Percentiles rank a stretch among this genome's conserved stretches.
These are phyloP conservation scores for Colletotrichum lentis DNA, from an alignment of 2,329 filamentous ascomycete genomes.

Conservation along the genomic window DNA sequence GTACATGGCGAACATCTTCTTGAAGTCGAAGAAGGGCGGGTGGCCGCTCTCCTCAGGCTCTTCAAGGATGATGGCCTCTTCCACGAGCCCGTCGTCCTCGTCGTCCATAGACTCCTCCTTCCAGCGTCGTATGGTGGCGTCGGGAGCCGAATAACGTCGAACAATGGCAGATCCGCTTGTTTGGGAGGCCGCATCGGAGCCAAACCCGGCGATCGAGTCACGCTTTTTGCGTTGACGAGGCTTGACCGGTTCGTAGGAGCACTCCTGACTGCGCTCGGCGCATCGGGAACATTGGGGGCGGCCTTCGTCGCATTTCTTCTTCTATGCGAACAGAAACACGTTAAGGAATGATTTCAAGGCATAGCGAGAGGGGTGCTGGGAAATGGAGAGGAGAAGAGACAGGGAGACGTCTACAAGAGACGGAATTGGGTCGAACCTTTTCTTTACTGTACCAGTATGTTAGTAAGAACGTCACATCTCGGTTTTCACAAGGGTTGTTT, in stretches of 20 bases:
- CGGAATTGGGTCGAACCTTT: slow-evolving; percentile 53
- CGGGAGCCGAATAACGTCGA: slow-evolving; percentile 27
- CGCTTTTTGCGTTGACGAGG: slow-evolving; percentile 51
- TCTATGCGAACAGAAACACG: slow-evolving; percentile 48
- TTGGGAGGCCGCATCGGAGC: slow-evolving; percentile 27
- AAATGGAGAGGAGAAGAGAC: neutral
- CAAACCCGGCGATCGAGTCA: slow-evolving; percentile 39
- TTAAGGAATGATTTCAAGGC: neutral
- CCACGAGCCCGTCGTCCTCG: slow-evolving; percentile 20
- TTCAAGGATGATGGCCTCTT: slow-evolving; percentile 33
- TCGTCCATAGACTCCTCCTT: slow-evolving; percentile 28
- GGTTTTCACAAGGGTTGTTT: neutral
- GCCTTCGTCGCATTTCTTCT: slow-evolving; percentile 66
- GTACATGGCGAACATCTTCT: slow-evolving; percentile 27
- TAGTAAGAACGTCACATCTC: slow-evolving; percentile 12
- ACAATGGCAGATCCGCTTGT: slow-evolving; percentile 22
- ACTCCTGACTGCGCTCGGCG: slow-evolving; percentile 57
- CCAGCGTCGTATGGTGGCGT: slow-evolving; percentile 30
- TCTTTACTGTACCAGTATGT: slow-evolving; percentile 55
- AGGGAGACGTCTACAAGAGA: neutral
- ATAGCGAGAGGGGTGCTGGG: neutral
- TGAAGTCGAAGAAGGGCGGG: slow-evolving; percentile 25
- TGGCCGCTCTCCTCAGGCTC: slow-evolving; percentile 27
- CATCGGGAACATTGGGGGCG: slow-evolving; percentile 62
- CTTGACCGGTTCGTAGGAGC: slow-evolving; percentile 59